Conservation (phyloP, 176 grass and related monocot genomes). For the Cenchrus purpureus region DNA sequence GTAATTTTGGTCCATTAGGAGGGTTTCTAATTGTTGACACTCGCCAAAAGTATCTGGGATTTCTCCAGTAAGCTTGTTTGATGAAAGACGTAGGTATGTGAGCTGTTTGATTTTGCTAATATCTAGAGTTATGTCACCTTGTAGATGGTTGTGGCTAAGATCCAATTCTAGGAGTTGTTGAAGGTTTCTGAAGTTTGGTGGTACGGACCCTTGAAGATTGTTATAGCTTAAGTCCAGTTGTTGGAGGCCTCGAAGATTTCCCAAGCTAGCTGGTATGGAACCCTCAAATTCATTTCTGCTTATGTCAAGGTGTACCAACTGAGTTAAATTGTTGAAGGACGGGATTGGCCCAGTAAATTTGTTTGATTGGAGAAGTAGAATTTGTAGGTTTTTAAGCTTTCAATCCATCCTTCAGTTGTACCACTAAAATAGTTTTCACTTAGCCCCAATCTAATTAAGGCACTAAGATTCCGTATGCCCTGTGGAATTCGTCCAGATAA, state of each 20-base stretch:
- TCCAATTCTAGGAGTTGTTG: too few relatives aligned
- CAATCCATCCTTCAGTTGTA: constrained; percentile 35
- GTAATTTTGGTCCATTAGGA: background rate
- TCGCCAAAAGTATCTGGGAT: background rate
- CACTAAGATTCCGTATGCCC: constrained; percentile 9
- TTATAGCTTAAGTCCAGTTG: constrained; percentile 41
- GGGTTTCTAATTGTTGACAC: background rate
- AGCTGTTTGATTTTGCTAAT: background rate
- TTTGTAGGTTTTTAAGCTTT: constrained; percentile 4
- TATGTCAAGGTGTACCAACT: constrained; percentile 30
- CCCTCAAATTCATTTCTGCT: constrained; percentile 18
- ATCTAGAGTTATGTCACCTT: background rate
- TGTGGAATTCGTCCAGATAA: constrained; percentile 23
- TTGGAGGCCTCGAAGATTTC: background rate
- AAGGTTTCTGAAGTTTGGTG: too few relatives aligned
- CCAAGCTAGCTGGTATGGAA: constrained; percentile 19
- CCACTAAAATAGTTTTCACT: constrained; percentile 37
- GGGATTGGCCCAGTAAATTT: constrained; percentile 37
- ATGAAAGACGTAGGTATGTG: background rate
- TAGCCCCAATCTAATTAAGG: constrained; percentile 11
- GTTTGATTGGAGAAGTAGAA: constrained; percentile 26
- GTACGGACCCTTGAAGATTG: constrained; percentile 26
- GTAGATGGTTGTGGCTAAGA: constrained; percentile 34
- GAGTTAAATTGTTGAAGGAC: constrained; percentile 30
- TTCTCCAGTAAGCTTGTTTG: background rate